Conservation (phyloP, 768 basidiomycete species). For the Hortiboletus flavorubellus region DNA sequence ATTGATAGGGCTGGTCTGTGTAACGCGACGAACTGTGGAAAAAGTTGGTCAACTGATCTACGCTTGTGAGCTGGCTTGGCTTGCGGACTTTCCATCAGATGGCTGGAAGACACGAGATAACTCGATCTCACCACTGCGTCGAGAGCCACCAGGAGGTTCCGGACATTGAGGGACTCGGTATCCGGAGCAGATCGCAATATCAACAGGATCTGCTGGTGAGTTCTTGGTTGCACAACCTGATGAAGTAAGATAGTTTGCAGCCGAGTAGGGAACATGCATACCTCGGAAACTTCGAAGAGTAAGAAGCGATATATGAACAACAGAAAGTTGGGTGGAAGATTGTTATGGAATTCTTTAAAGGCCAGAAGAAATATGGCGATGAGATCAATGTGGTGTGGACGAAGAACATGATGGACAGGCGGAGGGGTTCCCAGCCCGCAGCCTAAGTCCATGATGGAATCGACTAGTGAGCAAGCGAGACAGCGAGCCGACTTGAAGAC, state of each 20-base stretch:
- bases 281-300: slow-evolving; percentile 72
- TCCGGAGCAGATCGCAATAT: slow-evolving; percentile 45
- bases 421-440: slow-evolving; percentile 45
- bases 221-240: slow-evolving; percentile 63
- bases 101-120: slow-evolving; percentile 9
- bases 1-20: background rate
- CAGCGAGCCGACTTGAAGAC: no score
- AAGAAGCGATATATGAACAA: slow-evolving; percentile 65
- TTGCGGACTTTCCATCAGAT: slow-evolving; percentile 24
- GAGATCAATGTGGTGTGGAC: slow-evolving; percentile 74
- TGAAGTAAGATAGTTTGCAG: slow-evolving; percentile 2
- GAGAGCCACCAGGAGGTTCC: slow-evolving; percentile 45
- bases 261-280: slow-evolving; percentile 13
- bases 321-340: slow-evolving; percentile 54
- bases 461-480: background rate
- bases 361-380: slow-evolving; percentile 59
- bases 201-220: slow-evolving; percentile 47
- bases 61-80: slow-evolving; percentile 49
- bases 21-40: slow-evolving; percentile 36
- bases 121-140: slow-evolving; percentile 34
- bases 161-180: slow-evolving; percentile 40
- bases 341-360: slow-evolving; percentile 57
- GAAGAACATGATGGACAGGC: slow-evolving; percentile 62
- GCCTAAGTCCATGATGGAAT: slow-evolving; percentile 17
- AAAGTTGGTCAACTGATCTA: slow-evolving; percentile 63